Base-by-base conservation (phyloP, 129 eudicot genomes). In the Helianthus tuberosus region DNA sequence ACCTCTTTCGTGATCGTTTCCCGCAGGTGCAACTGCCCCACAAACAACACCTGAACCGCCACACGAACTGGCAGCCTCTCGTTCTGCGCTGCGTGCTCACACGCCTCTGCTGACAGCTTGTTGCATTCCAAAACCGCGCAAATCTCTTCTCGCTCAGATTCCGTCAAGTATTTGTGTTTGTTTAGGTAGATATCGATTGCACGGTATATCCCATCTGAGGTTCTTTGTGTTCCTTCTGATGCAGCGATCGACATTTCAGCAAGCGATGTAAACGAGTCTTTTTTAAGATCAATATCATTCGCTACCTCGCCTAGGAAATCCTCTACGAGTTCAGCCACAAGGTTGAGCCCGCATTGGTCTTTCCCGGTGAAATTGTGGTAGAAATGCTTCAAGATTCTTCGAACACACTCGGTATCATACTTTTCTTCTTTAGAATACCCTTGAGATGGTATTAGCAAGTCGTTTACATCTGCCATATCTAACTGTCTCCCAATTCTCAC, bases 381-480 rank as follows among this genome's bases (percentile, higher is more conserved):
- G 41, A 64, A 64, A 64, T 64, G 69, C 69, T 64, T 64, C 69
- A 64, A 64, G 50, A 64, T 64, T 15, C 69, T 64, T 38, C 50
- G 8, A 64, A 64, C 50, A 64, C 69, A 64, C 14, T 64, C 49
- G 13, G 50, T 64, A 38, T 64, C 69, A 39, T 64, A 64, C 69
- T 64, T 64, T 15, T 64, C 69, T 3, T 38, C 69, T 15, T 38
- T 64, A 3, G 69, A 12, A 15, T 64, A 64, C 0, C 69, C 69
- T 64, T 64, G 69, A n/a, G 50, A 15, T 15, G 69, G 69, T 64
- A 64, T 64, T n/a, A 64, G 50, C 8, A 64, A 13, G 50, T 64
- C 68, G 16, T 15, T 38, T 13, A 38, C 69, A 7, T 6, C 39
- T 6, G 50, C 69, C 13, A 64, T 7, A 64, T 64, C 69, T 7